Evolutionary conservation across 2,329 filamentous ascomycete species (phyloP).

Genomic region (Pleomassaria siparia): DNA sequence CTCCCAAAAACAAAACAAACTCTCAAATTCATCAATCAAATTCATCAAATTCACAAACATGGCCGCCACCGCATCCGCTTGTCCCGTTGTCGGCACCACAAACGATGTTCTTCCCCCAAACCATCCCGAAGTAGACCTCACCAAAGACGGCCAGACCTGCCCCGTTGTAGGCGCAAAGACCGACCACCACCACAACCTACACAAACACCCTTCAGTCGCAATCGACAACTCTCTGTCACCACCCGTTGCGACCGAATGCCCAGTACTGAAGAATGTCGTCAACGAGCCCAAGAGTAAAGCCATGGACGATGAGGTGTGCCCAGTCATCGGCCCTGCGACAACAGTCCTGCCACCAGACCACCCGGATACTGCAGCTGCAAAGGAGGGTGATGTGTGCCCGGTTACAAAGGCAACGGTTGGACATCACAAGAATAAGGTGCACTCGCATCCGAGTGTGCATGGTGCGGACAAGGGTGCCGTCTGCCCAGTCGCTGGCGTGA

Average conservation of each 20-base stretch:
- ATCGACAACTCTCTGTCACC: constrained; percentile 17
- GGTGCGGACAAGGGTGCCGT: constrained; percentile 40
- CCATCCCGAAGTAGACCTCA: constrained; percentile 44
- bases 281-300: constrained; percentile 38
- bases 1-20: neutral
- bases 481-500: constrained; percentile 47
- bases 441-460: constrained; percentile 44
- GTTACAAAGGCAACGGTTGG: constrained; percentile 49
- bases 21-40: neutral
- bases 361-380: constrained; percentile 42
- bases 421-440: constrained; percentile 48
- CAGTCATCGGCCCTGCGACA: constrained; percentile 48
- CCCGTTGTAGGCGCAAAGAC: constrained; percentile 50
- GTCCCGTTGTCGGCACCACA: constrained; percentile 46
- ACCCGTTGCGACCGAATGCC: constrained; percentile 43
- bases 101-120: constrained; percentile 48
- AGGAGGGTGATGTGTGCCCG: constrained; percentile 44
- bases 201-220: constrained; percentile 44
- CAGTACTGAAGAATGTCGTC: constrained; percentile 44
- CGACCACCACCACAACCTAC: constrained; percentile 48
- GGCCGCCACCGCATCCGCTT: constrained; percentile 18
- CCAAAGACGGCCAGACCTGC: constrained; percentile 47
- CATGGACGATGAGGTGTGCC: constrained; percentile 48
- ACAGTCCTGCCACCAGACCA: constrained; percentile 47
- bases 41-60: neutral